A percentile compares a stretch with the other conserved stretches of the same genome.
phyloP scores from a whole-genome alignment of 495 filamentous ascomycete species.

The Neurospora hispaniola region DNA sequence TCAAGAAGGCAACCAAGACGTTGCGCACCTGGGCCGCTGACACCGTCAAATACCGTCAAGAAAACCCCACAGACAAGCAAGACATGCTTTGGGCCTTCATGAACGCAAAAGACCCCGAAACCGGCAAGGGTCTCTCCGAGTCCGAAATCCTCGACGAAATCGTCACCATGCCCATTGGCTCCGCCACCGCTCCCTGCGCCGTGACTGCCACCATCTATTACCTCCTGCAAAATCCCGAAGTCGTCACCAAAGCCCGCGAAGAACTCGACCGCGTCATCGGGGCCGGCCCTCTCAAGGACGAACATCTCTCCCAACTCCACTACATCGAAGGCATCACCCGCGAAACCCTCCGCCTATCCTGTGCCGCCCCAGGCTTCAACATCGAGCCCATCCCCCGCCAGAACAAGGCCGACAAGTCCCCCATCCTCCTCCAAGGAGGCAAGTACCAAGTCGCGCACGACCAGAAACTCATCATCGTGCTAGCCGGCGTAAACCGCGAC shows the following conservation, averaged over 20 bases:
- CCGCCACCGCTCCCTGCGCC: slow-evolving; percentile 36
- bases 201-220: slow-evolving; percentile 47
- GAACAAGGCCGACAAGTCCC: slow-evolving; percentile 32
- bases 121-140: slow-evolving; percentile 47
- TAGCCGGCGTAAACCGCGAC: slow-evolving; percentile 54
- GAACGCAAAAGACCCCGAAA: slow-evolving; percentile 53
- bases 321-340: slow-evolving; percentile 56
- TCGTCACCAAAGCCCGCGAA: slow-evolving; percentile 49
- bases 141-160: slow-evolving; percentile 58
- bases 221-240: slow-evolving; percentile 50
- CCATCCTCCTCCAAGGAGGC: slow-evolving; percentile 42
- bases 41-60: slow-evolving; percentile 45
- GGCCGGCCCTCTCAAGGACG: slow-evolving; percentile 36
- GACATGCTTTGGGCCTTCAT: slow-evolving; percentile 62
- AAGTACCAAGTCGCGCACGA: slow-evolving; percentile 55
- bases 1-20: slow-evolving; percentile 41
- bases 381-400: slow-evolving; percentile 42
- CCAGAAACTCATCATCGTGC: slow-evolving; percentile 50
- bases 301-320: slow-evolving; percentile 47
- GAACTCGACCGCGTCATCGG: slow-evolving; percentile 57
- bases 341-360: slow-evolving; percentile 54
- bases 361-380: slow-evolving; percentile 59
- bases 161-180: slow-evolving; percentile 44
- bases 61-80: slow-evolving; percentile 48
- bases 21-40: slow-evolving; percentile 45